Conservation (phyloP, 768 basidiomycete genomes). For the Suillus americanus region DNA sequence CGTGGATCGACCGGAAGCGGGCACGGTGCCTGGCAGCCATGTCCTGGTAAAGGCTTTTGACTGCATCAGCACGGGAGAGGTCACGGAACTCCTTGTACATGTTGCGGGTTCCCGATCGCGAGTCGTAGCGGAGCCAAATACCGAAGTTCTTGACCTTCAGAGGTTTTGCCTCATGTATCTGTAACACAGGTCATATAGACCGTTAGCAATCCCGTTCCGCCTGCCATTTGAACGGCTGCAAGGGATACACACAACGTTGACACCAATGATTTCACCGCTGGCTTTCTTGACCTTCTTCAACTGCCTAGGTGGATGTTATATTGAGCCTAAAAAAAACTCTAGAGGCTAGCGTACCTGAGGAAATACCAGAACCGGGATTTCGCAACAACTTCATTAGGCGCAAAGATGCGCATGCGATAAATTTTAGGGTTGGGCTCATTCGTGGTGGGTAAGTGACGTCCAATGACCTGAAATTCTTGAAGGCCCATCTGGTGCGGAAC, state of each 20-base stretch:
- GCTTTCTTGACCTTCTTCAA: slow-evolving; percentile 99
- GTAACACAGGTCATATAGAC: slow-evolving; percentile 35
- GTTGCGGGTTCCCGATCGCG: slow-evolving; percentile 99
- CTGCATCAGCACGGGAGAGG: slow-evolving; percentile 90
- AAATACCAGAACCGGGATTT: slow-evolving; percentile 99
- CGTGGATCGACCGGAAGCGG: slow-evolving; percentile 98
- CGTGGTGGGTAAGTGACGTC: slow-evolving; percentile 95
- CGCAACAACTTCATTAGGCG: slow-evolving; percentile 97
- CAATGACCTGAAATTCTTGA: slow-evolving; percentile 95
- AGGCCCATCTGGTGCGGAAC: slow-evolving; percentile 61
- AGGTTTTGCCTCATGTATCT: slow-evolving; percentile 98
- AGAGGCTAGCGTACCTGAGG: slow-evolving; percentile 60
- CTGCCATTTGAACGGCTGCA: slow-evolving; percentile 85
- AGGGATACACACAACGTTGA: slow-evolving; percentile 90
- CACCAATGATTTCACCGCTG: slow-evolving; percentile 97
- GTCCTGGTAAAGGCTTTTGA: slow-evolving; percentile 97
- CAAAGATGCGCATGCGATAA: slow-evolving; percentile 99
- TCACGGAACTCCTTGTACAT: slow-evolving; percentile 99
- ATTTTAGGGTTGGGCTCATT: slow-evolving; percentile 94
- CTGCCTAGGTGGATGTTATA: slow-evolving; percentile 52
- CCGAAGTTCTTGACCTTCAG: slow-evolving; percentile 99
- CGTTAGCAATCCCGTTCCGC: slow-evolving; percentile 70
- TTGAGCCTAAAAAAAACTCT: neutral
- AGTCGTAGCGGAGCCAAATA: slow-evolving; percentile 99
- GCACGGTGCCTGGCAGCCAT: slow-evolving; percentile 99